These are phyloP conservation scores for Rhizopogon roseolus DNA, from an alignment of 768 basidiomycete genomes.

Conservation along the genomic window DNA sequence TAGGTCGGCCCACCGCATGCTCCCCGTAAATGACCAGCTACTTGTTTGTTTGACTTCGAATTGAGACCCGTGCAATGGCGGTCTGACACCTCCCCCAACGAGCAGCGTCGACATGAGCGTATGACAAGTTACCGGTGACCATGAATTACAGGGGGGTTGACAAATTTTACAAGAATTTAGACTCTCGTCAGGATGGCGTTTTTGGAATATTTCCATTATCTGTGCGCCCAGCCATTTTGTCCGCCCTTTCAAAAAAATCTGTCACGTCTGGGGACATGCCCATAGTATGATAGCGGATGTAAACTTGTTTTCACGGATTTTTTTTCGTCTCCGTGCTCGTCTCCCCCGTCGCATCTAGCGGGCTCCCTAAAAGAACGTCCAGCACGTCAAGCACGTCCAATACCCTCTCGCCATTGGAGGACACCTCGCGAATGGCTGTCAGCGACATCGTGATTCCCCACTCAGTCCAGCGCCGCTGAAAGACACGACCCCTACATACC, in stretches of 20 bases:
- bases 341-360: constrained; percentile 6
- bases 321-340: constrained; percentile 24
- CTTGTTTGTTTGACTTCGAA: neutral
- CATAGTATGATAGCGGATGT: constrained; percentile 24
- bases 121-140: neutral
- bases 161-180: constrained; percentile 9
- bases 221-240: neutral
- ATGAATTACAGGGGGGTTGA: constrained; percentile 16
- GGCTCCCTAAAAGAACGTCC: constrained; percentile 4
- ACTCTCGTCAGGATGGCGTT: constrained; percentile 6
- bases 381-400: constrained; percentile 2
- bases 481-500: constrained; percentile 5
- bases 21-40: neutral
- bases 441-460: constrained; percentile 11
- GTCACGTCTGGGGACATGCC: neutral
- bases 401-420: constrained; percentile 8
- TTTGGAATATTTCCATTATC: constrained; percentile 6
- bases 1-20: neutral
- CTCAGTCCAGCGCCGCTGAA: constrained; percentile 10
- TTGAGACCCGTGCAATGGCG: neutral
- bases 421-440: constrained; percentile 18
- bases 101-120: neutral
- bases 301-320: constrained; percentile 19
- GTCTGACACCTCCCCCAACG: neutral
- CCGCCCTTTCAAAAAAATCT: neutral